Conservation (phyloP, 2,329 filamentous ascomycete species). For the Chalaropsis thielavioides region DNA sequence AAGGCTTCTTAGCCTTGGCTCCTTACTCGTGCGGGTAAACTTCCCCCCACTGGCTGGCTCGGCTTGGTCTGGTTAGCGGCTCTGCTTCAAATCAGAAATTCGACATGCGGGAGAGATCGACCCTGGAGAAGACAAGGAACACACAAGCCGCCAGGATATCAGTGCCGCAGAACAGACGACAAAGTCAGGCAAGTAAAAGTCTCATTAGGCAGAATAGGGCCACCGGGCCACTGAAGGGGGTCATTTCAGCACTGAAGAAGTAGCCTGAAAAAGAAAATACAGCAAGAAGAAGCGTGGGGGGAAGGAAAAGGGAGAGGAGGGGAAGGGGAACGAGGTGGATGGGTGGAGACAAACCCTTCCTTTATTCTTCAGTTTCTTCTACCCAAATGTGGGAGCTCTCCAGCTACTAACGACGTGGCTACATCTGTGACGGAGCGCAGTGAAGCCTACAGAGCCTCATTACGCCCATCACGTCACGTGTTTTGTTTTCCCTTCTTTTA, state of each 20-base stretch:
- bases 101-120: background rate
- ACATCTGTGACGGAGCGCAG: background rate
- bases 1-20: background rate
- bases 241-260: background rate
- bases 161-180: background rate
- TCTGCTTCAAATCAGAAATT: background rate
- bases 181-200: background rate
- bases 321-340: background rate
- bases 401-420: background rate
- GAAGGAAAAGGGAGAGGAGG: background rate
- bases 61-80: background rate
- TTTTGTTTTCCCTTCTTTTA: background rate
- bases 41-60: background rate
- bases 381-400: background rate
- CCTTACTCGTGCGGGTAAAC: slow-evolving; percentile 2
- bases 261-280: background rate
- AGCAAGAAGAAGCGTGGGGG: background rate
- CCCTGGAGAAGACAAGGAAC: background rate
- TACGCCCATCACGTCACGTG: background rate
- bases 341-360: background rate
- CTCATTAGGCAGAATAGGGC: background rate
- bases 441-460: background rate
- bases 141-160: background rate
- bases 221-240: background rate
- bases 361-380: background rate